These are phyloP conservation scores for Silene uniflora DNA, from an alignment of 148 eudicot species.

Conservation along the genomic window DNA sequence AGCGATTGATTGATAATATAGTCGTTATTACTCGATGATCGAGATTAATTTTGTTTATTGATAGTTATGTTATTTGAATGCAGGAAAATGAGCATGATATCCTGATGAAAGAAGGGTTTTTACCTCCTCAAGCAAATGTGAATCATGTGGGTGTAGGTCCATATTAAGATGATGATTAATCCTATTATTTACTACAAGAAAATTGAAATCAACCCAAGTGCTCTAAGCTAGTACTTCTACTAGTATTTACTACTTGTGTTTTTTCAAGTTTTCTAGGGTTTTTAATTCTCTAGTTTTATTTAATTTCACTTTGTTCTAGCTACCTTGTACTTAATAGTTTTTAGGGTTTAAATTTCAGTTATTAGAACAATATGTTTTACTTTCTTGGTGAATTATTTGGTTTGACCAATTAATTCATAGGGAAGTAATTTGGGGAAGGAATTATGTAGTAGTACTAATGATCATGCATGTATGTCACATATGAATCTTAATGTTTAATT, in stretches of 20 bases:
- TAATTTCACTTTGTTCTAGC: conserved; percentile 1
- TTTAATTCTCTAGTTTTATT: neutral
- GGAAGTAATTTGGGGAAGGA: conserved; percentile 3
- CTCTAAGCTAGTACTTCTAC: conserved; percentile 20
- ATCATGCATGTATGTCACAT: conserved; percentile 15
- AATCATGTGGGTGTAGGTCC: conserved; percentile 77
- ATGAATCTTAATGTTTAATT: conserved; percentile 21
- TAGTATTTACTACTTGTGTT: conserved; percentile 1
- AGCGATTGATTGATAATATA: no score
- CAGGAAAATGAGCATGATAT: conserved; percentile 81
- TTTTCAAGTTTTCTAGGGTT: neutral
- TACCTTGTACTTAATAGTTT: conserved; percentile 18
- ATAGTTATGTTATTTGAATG: conserved; percentile 13
- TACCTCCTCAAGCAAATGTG: conserved; percentile 45
- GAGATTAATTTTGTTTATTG: neutral
- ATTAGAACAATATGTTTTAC: neutral
- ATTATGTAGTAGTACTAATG: neutral
- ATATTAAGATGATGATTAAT: conserved; percentile 34
- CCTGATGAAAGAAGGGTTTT: conserved; percentile 80
- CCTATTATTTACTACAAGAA: conserved; percentile 16
- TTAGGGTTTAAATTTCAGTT: neutral
- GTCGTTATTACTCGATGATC: no score
- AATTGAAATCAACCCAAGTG: conserved; percentile 17
- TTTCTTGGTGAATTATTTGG: conserved; percentile 15
- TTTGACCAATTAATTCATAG: conserved; percentile 1